These are phyloP conservation scores for Protea cynaroides DNA, from an alignment of 164 flowering plant genomes.

Conservation along the genomic window DNA sequence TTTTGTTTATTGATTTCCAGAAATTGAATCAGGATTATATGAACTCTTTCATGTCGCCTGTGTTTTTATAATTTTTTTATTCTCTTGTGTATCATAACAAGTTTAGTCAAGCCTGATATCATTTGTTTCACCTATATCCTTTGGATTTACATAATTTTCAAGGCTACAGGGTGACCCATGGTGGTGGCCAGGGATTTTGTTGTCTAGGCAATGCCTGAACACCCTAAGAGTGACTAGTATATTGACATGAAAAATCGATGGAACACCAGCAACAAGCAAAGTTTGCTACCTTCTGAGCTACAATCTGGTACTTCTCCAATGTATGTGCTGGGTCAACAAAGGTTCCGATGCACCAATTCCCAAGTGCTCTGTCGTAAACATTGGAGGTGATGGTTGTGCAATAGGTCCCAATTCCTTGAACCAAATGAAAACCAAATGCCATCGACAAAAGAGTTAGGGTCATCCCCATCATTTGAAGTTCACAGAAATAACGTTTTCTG, in stretches of 20 bases:
- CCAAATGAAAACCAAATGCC: constrained; percentile 4
- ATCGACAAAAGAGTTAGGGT: neutral
- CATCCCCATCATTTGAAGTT: neutral
- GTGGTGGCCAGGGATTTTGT: too few relatives aligned
- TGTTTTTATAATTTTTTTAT: too few relatives aligned
- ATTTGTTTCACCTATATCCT: too few relatives aligned
- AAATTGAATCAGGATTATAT: too few relatives aligned
- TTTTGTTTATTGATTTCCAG: too few relatives aligned
- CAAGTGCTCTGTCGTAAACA: constrained; percentile 45
- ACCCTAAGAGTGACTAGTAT: too few relatives aligned
- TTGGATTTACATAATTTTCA: too few relatives aligned
- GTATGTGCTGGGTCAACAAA: constrained; percentile 71
- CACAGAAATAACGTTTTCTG: constrained; percentile 2
- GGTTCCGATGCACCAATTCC: constrained; percentile 53
- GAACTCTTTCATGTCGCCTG: too few relatives aligned
- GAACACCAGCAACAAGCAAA: neutral
- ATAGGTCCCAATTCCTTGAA: constrained; percentile 52
- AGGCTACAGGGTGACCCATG: too few relatives aligned
- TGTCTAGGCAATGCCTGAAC: too few relatives aligned
- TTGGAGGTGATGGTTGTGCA: constrained; percentile 35
- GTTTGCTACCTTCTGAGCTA: constrained; percentile 64
- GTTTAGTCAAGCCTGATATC: too few relatives aligned
- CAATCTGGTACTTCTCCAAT: constrained; percentile 69
- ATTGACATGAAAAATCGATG: neutral
- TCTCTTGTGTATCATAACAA: too few relatives aligned